Evolutionary conservation across 768 basidiomycete genomes (phyloP).

Genomic region (Fomitopsis serialis): DNA sequence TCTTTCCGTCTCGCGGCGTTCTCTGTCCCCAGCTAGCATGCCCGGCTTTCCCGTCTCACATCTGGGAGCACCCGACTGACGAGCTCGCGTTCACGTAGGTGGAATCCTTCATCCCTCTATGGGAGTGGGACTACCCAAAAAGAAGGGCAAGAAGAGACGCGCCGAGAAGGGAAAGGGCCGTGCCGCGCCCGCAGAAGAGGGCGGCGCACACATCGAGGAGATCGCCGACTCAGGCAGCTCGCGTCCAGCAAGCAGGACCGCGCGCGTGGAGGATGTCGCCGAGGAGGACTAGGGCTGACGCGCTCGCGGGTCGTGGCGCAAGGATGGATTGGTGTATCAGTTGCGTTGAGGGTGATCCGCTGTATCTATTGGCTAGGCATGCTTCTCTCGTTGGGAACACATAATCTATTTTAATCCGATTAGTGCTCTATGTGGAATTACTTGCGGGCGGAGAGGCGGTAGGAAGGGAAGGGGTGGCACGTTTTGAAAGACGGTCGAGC

Average conservation of each 20-base stretch:
- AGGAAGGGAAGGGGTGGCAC: not conserved
- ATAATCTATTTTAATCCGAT: no score
- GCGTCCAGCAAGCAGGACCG: slow-evolving; percentile 25
- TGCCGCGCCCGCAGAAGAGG: not conserved
- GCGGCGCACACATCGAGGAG: slow-evolving; percentile 18
- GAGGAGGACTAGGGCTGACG: slow-evolving; percentile 24
- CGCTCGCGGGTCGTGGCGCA: no score
- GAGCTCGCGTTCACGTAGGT: slow-evolving; percentile 51
- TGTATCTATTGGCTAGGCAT: slow-evolving; percentile 1
- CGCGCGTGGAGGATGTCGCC: slow-evolving; percentile 27
- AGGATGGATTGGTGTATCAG: no score
- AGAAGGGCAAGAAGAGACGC: slow-evolving; percentile 63
- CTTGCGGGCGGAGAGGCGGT: not conserved
- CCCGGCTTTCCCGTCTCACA: no score
- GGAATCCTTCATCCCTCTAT: slow-evolving; percentile 93
- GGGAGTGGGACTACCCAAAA: slow-evolving; percentile 93
- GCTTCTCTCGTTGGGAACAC: not conserved
- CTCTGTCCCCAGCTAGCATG: no score
- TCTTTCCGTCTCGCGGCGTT: not conserved
- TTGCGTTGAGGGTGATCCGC: not conserved
- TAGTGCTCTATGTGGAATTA: not conserved
- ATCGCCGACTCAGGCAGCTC: slow-evolving; percentile 23
- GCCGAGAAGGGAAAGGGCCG: slow-evolving; percentile 40
- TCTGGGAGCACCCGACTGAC: no score
- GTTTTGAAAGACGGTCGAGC: slow-evolving; percentile 13